A percentile compares a stretch with the other conserved stretches of the same genome.
These are phyloP conservation scores for Chlamydomonas schloesseri DNA, from an alignment of 139 green algal genomes.

Conservation along the genomic window DNA sequence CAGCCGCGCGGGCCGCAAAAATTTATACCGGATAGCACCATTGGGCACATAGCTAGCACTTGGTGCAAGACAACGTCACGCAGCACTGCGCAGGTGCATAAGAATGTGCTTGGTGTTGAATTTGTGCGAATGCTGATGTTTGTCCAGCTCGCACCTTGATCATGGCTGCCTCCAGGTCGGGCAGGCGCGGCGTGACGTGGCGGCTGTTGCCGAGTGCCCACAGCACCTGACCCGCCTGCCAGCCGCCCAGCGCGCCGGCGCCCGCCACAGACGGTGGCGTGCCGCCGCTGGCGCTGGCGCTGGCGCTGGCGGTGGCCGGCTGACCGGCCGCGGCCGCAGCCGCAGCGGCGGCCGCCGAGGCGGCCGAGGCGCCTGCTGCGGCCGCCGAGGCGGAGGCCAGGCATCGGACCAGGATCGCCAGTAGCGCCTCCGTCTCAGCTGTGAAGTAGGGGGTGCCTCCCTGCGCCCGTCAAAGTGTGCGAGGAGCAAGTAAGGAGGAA, in stretches of 20 bases:
- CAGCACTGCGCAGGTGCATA: too few relatives aligned
- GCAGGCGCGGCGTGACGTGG: slow-evolving; percentile 50
- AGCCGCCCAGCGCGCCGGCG: background rate
- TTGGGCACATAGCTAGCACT: too few relatives aligned
- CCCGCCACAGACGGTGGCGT: background rate
- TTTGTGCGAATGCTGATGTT: too few relatives aligned
- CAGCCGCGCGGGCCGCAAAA: too few relatives aligned
- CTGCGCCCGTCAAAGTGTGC: too few relatives aligned
- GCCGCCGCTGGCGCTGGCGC: slow-evolving; percentile 13
- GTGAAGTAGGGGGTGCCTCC: slow-evolving; percentile 52
- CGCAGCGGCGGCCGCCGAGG: background rate
- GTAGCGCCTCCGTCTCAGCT: slow-evolving; percentile 53
- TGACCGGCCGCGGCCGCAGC: background rate
- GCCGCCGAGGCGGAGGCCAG: background rate
- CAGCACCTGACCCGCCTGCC: slow-evolving; percentile 48
- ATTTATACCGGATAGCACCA: too few relatives aligned
- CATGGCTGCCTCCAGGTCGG: slow-evolving; percentile 47
- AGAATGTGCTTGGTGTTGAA: too few relatives aligned
- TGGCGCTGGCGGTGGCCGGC: too few relatives aligned
- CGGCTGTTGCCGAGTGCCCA: slow-evolving; percentile 59
- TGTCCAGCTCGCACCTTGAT: slow-evolving; percentile 10
- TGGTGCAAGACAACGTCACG: too few relatives aligned
- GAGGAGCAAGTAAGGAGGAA: too few relatives aligned
- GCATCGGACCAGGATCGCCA: slow-evolving; percentile 41
- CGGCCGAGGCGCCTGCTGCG: background rate